These are phyloP conservation scores for Nicotiana noctiflora DNA, from an alignment of 257 asterid genomes.

Conservation along the genomic window DNA sequence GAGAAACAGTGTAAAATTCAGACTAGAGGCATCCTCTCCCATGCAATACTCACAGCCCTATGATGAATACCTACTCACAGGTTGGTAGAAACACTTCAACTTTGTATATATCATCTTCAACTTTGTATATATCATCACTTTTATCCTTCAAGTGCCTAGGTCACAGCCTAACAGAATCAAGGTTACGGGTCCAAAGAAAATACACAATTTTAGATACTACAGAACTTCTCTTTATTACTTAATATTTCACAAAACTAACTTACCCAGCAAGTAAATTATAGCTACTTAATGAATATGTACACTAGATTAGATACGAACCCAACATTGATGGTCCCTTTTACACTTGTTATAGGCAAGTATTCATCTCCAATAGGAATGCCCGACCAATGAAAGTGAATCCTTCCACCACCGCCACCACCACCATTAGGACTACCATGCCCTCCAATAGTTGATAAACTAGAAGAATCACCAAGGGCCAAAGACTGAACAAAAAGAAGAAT, in stretches of 20 bases:
- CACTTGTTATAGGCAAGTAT: conserved; percentile 58
- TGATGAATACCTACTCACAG: neutral
- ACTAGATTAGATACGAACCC: conserved; percentile 41
- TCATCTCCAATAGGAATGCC: conserved; percentile 65
- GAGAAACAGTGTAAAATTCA: neutral
- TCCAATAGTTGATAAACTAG: conserved; percentile 60
- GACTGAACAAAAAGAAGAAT: conserved; percentile 68
- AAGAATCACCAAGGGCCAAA: conserved; percentile 41
- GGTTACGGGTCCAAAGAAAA: neutral
- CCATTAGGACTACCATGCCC: conserved; percentile 75
- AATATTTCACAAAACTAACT: neutral
- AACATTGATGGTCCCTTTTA: conserved; percentile 47
- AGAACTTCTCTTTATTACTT: neutral
- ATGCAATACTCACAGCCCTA: neutral
- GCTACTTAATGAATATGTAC: neutral
- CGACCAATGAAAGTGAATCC: conserved; percentile 91
- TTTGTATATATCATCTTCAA: neutral
- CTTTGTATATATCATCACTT: neutral
- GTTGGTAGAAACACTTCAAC: neutral
- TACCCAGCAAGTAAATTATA: neutral
- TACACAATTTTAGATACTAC: neutral
- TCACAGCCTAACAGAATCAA: neutral
- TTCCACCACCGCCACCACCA: conserved; percentile 97
- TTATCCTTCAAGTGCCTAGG: conserved; percentile 2
- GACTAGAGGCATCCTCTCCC: neutral